Conservation (phyloP, 768 basidiomycete genomes). For the Rubroboletus satanas region DNA sequence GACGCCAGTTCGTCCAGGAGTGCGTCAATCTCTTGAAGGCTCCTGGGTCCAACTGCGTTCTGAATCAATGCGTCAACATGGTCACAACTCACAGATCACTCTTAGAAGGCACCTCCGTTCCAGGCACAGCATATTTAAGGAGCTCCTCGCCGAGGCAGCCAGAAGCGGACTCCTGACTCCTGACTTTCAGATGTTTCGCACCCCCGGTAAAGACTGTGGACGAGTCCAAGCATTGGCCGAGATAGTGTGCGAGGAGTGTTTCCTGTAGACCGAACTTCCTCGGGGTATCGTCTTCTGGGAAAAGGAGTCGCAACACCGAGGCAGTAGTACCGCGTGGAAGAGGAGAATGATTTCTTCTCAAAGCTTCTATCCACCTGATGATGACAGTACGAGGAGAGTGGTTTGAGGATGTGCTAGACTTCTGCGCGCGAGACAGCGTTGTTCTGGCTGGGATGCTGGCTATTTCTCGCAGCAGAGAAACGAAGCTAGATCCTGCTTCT, state of each 20-base stretch:
- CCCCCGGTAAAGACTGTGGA: conserved; percentile 26
- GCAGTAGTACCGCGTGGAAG: conserved; percentile 52
- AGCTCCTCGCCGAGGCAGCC: conserved; percentile 77
- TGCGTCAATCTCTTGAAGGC: conserved; percentile 49
- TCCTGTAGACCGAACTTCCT: conserved; percentile 77
- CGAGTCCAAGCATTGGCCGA: conserved; percentile 49
- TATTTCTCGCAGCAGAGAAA: conserved; percentile 47
- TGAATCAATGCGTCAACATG: conserved; percentile 12
- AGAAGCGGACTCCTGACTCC: conserved; percentile 40
- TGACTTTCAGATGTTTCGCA: conserved; percentile 30
- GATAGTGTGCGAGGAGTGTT: conserved; percentile 46
- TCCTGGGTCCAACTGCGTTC: conserved; percentile 30
- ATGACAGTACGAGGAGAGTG: conserved; percentile 42
- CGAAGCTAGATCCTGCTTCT: conserved; percentile 36
- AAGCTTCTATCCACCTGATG: conserved; percentile 40
- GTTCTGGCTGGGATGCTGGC: conserved; percentile 26
- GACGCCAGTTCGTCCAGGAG: conserved; percentile 76
- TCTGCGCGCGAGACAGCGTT: conserved; percentile 15
- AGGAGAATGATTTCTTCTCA: conserved; percentile 43
- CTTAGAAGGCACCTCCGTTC: conserved; percentile 30
- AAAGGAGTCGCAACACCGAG: conserved; percentile 70
- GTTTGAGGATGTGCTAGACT: background rate
- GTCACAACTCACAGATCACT: background rate
- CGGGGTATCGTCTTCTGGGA: conserved; percentile 73
- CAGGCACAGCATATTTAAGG: conserved; percentile 36